These are phyloP conservation scores for Collybia sordida DNA, from an alignment of 768 basidiomycete species.

Conservation along the genomic window DNA sequence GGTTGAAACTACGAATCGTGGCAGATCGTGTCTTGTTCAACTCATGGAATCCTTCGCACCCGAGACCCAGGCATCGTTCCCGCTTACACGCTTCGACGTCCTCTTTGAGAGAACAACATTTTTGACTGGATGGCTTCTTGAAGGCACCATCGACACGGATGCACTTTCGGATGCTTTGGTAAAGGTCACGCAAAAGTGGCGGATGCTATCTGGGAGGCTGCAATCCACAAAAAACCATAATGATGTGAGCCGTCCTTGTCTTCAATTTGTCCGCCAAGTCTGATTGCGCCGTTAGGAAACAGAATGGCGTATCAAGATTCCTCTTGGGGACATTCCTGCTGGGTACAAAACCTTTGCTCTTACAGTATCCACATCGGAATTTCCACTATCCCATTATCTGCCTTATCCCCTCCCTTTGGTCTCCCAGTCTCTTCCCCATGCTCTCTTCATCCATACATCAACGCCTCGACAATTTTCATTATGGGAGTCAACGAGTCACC, in stretches of 20 bases:
- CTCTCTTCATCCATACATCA: constrained; percentile 35
- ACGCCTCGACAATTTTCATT: constrained; percentile 34
- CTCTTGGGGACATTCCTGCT: constrained; percentile 30
- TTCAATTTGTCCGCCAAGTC: background rate
- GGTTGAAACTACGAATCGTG: too few species aligned
- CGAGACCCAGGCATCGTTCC: constrained; percentile 7
- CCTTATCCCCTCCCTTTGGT: constrained; percentile 28
- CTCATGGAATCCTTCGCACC: too few species aligned
- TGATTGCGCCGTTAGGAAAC: constrained; percentile 18
- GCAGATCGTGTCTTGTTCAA: too few species aligned
- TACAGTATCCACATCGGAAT: constrained; percentile 30
- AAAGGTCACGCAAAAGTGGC: constrained; percentile 32
- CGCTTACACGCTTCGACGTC: constrained; percentile 36
- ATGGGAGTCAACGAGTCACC: constrained; percentile 33
- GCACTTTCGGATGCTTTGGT: constrained; percentile 28
- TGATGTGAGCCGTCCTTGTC: constrained; percentile 6
- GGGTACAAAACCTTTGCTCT: constrained; percentile 35
- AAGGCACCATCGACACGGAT: constrained; percentile 35
- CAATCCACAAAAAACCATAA: constrained; percentile 18
- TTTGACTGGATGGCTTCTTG: constrained; percentile 42
- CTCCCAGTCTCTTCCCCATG: constrained; percentile 33
- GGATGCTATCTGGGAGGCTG: constrained; percentile 28
- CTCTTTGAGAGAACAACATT: constrained; percentile 37
- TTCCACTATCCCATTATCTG: constrained; percentile 35
- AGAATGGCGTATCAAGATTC: constrained; percentile 36